Conservation (phyloP, 2,329 filamentous ascomycete genomes). For the Hymenoscyphus albidus region DNA sequence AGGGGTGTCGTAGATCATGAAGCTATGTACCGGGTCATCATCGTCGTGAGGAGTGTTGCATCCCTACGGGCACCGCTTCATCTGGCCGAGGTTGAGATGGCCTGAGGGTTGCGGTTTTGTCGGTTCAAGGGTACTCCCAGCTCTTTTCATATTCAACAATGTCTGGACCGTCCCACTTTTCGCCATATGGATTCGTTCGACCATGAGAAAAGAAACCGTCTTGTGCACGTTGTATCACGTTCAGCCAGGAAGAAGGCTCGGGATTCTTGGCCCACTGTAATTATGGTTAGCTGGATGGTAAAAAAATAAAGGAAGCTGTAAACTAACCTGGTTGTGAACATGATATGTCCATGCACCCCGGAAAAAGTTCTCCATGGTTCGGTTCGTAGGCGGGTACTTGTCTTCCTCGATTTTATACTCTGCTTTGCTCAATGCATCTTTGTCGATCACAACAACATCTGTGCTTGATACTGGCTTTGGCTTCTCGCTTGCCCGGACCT, state of each 20-base stretch:
- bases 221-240: constrained; percentile 49
- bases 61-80: not conserved
- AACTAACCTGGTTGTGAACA: constrained; percentile 52
- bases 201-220: constrained; percentile 50
- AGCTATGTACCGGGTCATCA: constrained; percentile 1
- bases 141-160: constrained; percentile 47
- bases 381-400: constrained; percentile 52
- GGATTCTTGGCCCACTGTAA: constrained; percentile 51
- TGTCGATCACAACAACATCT: constrained; percentile 21
- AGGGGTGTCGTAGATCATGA: not conserved
- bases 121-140: constrained; percentile 41
- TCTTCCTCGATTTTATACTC: constrained; percentile 48
- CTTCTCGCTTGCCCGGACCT: constrained; percentile 10
- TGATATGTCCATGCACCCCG: constrained; percentile 54
- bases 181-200: constrained; percentile 49
- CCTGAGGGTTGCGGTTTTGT: not conserved
- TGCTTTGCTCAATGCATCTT: constrained; percentile 32
- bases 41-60: not conserved
- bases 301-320: constrained; percentile 1
- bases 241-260: constrained; percentile 53
- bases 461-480: not conserved
- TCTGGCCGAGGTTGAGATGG: not conserved
- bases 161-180: constrained; percentile 48
- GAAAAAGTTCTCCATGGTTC: constrained; percentile 54
- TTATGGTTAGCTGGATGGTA: constrained; percentile 16